Base-by-base conservation (phyloP, 202 grass and related monocot genomes). In the Carex arenaria region DNA sequence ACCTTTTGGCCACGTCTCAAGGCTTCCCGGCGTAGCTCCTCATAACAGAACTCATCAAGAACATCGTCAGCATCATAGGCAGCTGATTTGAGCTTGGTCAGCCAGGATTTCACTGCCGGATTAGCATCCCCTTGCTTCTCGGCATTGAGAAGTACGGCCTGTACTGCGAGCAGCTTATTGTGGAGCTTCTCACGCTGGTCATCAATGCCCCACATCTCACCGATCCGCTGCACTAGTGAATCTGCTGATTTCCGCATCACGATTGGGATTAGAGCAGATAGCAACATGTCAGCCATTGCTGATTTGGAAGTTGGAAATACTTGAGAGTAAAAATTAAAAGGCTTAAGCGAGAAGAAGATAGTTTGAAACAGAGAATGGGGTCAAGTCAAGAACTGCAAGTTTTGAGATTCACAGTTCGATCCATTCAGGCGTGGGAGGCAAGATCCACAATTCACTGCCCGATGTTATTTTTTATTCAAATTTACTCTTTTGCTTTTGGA, bases 1-100 rank as follows among this genome's bases (percentile, higher is more conserved):
- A 26, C 26, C 26, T 78, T 84, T 15, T 67, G 73, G 4, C 61
- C 82, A 4, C 14, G 19, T 10, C n/a, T 31, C 12, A 83, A 22
- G 0, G 81, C 72, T 7, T 82, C 80, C 17, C 38, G 3, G 18
- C 36, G 64, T 22, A 88, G 64, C 6, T 65, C 73, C 65, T 88
- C 86, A 3, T 75, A 78, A 20, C 32, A 10, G 11, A 88, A 18
- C 26, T 84, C 86, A 11, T 88, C 82, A 42, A 88, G 28, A 22
- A 71, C 3, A 14, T 84, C 64, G 0, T 84, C 86, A 2, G 73
- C 86, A 45, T 88, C 82, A 1, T 49, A 61, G 32, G 86, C 86
- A 1, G 74, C 71, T 3, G 66, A 28, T 28, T 62, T 84, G 13
- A 88, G 86, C 22, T 73, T 63, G 1, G 5, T 2, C 4, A 88